Conservation (phyloP, 768 basidiomycete species). For the Termitomyces sp. region DNA sequence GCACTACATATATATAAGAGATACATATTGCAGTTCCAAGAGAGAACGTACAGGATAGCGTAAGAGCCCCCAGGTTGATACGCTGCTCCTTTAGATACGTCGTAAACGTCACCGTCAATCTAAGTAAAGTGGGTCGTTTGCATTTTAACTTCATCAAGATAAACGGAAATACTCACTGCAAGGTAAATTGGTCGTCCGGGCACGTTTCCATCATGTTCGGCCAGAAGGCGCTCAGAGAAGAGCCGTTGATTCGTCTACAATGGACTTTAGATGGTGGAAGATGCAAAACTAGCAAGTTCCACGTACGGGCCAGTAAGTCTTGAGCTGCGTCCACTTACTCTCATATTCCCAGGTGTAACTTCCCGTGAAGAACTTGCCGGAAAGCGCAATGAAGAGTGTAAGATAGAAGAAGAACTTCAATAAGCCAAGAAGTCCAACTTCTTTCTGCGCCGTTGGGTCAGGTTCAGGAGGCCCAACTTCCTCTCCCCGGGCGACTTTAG, state of each 20-base stretch:
- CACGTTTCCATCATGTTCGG: conserved; percentile 68
- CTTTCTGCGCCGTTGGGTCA: conserved; percentile 68
- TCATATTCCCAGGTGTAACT: conserved; percentile 84
- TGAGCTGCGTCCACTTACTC: conserved; percentile 55
- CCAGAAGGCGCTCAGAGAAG: conserved; percentile 71
- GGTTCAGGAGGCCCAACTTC: conserved; percentile 66
- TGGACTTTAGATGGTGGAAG: background rate
- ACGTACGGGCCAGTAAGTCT: conserved; percentile 61
- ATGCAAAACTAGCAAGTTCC: conserved; percentile 13
- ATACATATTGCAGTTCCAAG: conserved; percentile 9
- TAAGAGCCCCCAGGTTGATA: conserved; percentile 92
- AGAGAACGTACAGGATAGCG: conserved; percentile 53
- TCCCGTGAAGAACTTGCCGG: conserved; percentile 85
- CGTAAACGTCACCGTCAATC: conserved; percentile 93
- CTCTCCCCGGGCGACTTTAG: conserved; percentile 72
- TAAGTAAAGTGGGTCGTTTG: conserved; percentile 23
- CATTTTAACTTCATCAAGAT: background rate
- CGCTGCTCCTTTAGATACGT: conserved; percentile 74
- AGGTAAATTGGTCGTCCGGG: conserved; percentile 73
- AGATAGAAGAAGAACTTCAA: conserved; percentile 66
- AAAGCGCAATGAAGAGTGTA: conserved; percentile 49
- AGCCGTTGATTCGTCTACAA: conserved; percentile 55
- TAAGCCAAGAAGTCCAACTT: conserved; percentile 61
- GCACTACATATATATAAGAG: conserved; percentile 41
- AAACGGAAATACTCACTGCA: conserved; percentile 49